Evolutionary conservation across 768 basidiomycete species (phyloP), one percentile per base, ranked within the genome.

Genomic region (Candolleomyces efflorescens): DNA sequence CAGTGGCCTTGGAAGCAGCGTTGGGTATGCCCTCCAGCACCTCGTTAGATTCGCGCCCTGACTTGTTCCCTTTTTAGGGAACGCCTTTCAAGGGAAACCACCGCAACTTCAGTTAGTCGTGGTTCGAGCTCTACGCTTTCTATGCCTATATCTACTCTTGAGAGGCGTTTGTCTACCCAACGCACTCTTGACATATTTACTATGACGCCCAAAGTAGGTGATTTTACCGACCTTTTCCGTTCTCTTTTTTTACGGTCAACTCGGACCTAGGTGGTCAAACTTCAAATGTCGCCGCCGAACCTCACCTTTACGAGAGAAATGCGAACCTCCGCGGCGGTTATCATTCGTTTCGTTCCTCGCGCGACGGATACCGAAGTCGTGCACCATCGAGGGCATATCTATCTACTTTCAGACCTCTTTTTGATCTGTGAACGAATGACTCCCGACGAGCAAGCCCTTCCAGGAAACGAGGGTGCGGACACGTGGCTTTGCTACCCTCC

Each of bases 401-500:
- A 91, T 70, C 80, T 99, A 51, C 80, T 98, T 56, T 95, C 94
- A 15, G 97, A 99, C 68, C 75, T 99, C 18, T 93, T 98, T 71
- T 77, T 99, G 54, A 73, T 98, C 26, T 93, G 92, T 64, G 95
- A 98, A 69, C 81, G 85, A 65, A 92, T 96, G 83, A 67, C 81
- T 1, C 79, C 77, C 18, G 80, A 84, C 53, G 90, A 96, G 59
- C 79, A 75, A 55, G 71, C 73, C 39, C 72, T 77, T 24, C 64
- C 70, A 59, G 78, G 75, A 12, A 71, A 76, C 32, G 82, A 84
- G 58, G 84, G 84, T 11, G 80, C 87, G 5, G 93, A 97, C 67
- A 89, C 96, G 87, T 92, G 86, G 85, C 76, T 99, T 47, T 84
- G 87, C 63, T 99, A 97, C 75, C 97, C 97, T 17, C 97, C 97